phyloP scores from a whole-genome alignment of 108 stramenopile genomes.

The Conticribra guillardii region DNA sequence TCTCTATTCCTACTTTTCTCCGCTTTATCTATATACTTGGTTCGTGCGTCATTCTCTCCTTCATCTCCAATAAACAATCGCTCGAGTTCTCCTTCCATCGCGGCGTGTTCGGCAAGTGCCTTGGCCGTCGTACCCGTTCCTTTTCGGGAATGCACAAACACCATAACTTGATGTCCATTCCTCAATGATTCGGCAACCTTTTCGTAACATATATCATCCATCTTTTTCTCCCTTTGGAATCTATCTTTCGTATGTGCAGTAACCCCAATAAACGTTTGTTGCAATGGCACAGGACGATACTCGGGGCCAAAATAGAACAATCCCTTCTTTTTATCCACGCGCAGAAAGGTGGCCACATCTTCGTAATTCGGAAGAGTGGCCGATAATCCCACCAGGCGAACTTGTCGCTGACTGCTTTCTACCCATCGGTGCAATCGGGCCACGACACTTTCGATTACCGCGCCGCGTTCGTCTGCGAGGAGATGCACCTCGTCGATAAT shows the following conservation, averaged over 20 bases:
- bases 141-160: slow-evolving; percentile 98
- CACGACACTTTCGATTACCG: slow-evolving; percentile 98
- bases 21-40: slow-evolving; percentile 65
- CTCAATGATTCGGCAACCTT: slow-evolving; percentile 85
- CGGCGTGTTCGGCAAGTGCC: slow-evolving; percentile 81
- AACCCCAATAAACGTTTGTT: slow-evolving; percentile 96
- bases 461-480: slow-evolving; percentile 98
- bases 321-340: slow-evolving; percentile 81
- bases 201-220: slow-evolving; percentile 95
- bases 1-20: slow-evolving; percentile 91
- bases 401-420: slow-evolving; percentile 90
- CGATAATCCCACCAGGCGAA: slow-evolving; percentile 97
- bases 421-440: slow-evolving; percentile 94
- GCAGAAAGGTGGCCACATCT: slow-evolving; percentile 87
- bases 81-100: slow-evolving; percentile 64
- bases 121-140: slow-evolving; percentile 93
- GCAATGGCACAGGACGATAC: slow-evolving; percentile 97
- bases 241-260: slow-evolving; percentile 74
- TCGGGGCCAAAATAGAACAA: slow-evolving; percentile 97
- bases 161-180: slow-evolving; percentile 98
- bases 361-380: slow-evolving; percentile 98
- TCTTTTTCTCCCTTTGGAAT: slow-evolving; percentile 72
- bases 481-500: slow-evolving; percentile 99
- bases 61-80: slow-evolving; percentile 70
- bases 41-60: slow-evolving; percentile 58